Evolutionary conservation across 2,329 filamentous ascomycete species (phyloP).

Genomic region (Berkeleyomyces rouxiae): DNA sequence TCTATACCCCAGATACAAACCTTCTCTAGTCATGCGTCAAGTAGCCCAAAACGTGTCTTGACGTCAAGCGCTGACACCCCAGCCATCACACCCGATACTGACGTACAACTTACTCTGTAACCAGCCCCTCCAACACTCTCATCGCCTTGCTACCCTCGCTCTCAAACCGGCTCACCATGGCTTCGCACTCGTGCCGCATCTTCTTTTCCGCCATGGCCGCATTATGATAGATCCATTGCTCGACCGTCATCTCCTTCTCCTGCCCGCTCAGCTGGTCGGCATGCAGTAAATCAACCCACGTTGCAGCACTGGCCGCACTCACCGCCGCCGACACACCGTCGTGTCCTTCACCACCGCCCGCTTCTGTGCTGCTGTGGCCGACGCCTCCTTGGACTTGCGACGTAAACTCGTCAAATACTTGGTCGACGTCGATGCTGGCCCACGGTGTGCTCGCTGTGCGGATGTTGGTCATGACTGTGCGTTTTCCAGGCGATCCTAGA

Average conservation of each 20-base stretch:
- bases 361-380: background rate
- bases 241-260: conserved; percentile 81
- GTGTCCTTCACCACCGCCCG: background rate
- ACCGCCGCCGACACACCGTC: conserved; percentile 23
- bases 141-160: conserved; percentile 65
- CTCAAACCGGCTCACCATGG: conserved; percentile 69
- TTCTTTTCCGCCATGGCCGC: conserved; percentile 65
- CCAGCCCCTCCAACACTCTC: conserved; percentile 56
- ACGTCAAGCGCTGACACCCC: background rate
- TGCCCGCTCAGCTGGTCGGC: conserved; percentile 49
- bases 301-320: conserved; percentile 31
- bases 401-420: conserved; percentile 37
- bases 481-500: conserved; percentile 6
- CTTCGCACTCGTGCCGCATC: conserved; percentile 66
- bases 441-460: conserved; percentile 43
- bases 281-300: conserved; percentile 31
- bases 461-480: conserved; percentile 22
- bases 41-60: background rate
- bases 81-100: too few species aligned
- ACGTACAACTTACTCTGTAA: conserved; percentile 28
- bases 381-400: background rate
- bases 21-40: background rate
- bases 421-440: conserved; percentile 61
- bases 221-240: conserved; percentile 79
- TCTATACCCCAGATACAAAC: background rate